Evolutionary conservation across 495 filamentous ascomycete species (phyloP), one percentile per base, ranked within the genome.

Genomic region (Xylaria intraflava): DNA sequence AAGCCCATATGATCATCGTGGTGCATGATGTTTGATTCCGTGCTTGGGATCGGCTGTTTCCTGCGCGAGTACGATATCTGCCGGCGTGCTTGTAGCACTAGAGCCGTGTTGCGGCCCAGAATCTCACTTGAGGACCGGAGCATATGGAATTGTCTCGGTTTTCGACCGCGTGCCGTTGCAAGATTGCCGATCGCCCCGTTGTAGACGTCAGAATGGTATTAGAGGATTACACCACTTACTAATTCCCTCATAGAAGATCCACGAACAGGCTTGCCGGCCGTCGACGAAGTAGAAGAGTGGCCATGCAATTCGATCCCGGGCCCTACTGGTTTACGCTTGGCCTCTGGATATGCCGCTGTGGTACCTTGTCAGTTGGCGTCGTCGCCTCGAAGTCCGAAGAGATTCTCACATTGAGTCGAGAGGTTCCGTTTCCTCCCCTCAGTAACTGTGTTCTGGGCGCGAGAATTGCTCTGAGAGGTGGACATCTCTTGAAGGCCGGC

Each of bases 391-490:
- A 42, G 6, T 42, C 38, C 17, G 20, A 46, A 53, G 19, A 46
- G 24, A 56, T 64, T 51, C 55, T 56, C 60, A 56, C 72, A 73
- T 53, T 65, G 49, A 24, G 64, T 54, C 2, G 65, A 64, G 16
- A 61, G 49, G 31, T 61, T 56, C 41, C 75, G 71, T 60, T 78
- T 78, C 35, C 61, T 43, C 2, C 62, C 64, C 24, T 52, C 29
- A 17, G 71, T 62, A 52, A 76, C 69, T 27, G 75, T 65, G 23
- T 67, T 66, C 11, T 76, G 75, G 12, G 81, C 77, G 55, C 87
- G 83, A 53, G 81, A 73, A 70, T 93, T 93, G 56, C 73, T 82
- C 49, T 83, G 76, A 3, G 87, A 87, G 3, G 82, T 75, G 50
- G 80, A 68, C 43, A 72, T 69, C 56, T 76, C 72, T 43, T 69